Evolutionary conservation across 192 early-diverging fungal genomes (phyloP).

Genomic region (Backusella circina): DNA sequence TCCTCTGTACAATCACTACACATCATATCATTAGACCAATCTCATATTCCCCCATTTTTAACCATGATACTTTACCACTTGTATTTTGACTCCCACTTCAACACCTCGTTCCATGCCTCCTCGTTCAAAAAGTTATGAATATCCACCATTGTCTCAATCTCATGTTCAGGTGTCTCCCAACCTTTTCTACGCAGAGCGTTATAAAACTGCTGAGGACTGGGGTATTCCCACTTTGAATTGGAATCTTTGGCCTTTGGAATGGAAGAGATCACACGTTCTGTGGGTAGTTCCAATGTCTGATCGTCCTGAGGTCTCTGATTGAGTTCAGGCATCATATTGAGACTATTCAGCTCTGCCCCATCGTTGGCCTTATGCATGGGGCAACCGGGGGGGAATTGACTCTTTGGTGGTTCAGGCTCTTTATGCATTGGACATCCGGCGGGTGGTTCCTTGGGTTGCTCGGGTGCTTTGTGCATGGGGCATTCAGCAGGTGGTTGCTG

Average conservation of each 20-base stretch:
- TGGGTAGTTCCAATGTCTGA: constrained; percentile 72
- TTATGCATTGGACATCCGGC: constrained; percentile 8
- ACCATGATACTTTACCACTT: constrained; percentile 40
- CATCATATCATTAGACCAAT: background rate
- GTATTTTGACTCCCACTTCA: constrained; percentile 84
- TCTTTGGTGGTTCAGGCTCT: constrained; percentile 23
- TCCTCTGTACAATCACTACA: constrained; percentile 31
- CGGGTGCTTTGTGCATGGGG: background rate
- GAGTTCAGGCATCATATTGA: constrained; percentile 91
- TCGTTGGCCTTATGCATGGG: constrained; percentile 43
- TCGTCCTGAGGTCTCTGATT: constrained; percentile 61
- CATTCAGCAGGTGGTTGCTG: background rate
- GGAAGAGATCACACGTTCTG: constrained; percentile 73
- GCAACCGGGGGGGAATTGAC: constrained; percentile 29
- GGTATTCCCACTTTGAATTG: constrained; percentile 76
- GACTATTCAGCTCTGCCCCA: constrained; percentile 70
- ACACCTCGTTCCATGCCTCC: constrained; percentile 89
- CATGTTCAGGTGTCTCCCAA: constrained; percentile 80
- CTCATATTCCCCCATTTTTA: too few species aligned
- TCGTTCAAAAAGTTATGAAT: constrained; percentile 99
- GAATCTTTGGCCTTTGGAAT: constrained; percentile 67
- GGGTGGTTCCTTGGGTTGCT: background rate
- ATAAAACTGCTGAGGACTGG: constrained; percentile 89
- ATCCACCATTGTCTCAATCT: constrained; percentile 89
- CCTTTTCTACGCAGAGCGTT: constrained; percentile 83